Evolutionary conservation across 2,329 filamentous ascomycete genomes (phyloP).

Genomic region (Aspergillus sergii): DNA sequence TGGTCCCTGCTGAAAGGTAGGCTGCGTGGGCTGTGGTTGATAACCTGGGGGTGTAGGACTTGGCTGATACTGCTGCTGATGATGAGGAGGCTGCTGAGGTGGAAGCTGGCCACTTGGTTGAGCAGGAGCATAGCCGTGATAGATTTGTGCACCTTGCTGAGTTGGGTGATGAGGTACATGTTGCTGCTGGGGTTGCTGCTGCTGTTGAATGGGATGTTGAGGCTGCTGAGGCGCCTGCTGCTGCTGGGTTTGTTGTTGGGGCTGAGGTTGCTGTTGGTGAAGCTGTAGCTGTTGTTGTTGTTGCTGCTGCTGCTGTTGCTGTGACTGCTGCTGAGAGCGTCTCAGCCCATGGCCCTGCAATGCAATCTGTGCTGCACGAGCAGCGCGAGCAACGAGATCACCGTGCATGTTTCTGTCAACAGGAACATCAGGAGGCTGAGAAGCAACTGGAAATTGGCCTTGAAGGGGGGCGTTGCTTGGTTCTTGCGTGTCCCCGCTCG

Average conservation of each 20-base stretch:
- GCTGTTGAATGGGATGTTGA: constrained; percentile 24
- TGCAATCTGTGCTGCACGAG: constrained; percentile 51
- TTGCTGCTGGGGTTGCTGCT: constrained; percentile 25
- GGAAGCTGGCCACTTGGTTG: constrained; percentile 31
- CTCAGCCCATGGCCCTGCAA: constrained; percentile 47
- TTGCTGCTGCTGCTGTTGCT: constrained; percentile 32
- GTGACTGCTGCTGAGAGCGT: constrained; percentile 38
- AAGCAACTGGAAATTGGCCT: constrained; percentile 44
- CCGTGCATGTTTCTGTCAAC: constrained; percentile 45
- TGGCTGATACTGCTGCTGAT: constrained; percentile 36
- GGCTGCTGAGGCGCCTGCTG: constrained; percentile 29
- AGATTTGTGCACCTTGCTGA: constrained; percentile 35
- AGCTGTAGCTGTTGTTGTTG: constrained; percentile 20
- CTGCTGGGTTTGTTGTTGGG: constrained; percentile 21
- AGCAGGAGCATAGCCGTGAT: constrained; percentile 38
- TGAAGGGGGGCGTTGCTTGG: constrained; percentile 41
- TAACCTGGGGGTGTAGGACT: constrained; percentile 41
- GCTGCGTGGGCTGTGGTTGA: constrained; percentile 33
- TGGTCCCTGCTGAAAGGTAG: constrained; percentile 45
- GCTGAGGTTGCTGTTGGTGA: constrained; percentile 21
- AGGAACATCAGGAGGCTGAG: constrained; percentile 42
- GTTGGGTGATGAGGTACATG: constrained; percentile 23
- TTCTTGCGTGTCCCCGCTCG: constrained; percentile 41
- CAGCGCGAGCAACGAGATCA: constrained; percentile 51
- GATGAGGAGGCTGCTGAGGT: constrained; percentile 24